Percentiles rank a stretch among this genome's conserved stretches.
Evolutionary conservation across 2,329 filamentous ascomycete genomes (phyloP).

Genomic region (Emergomyces pasteurianus): DNA sequence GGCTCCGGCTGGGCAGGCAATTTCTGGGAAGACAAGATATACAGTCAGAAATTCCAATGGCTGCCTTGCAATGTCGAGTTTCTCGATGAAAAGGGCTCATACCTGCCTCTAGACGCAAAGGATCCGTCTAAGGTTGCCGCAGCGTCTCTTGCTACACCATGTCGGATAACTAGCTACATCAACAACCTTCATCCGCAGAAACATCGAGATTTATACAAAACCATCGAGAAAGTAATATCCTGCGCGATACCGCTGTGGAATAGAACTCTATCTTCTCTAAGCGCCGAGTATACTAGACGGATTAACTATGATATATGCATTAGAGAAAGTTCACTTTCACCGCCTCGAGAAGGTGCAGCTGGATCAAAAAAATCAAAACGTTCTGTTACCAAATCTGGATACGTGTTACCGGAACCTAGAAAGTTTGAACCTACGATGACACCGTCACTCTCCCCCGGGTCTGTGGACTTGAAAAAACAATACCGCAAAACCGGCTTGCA

Average conservation of each 20-base stretch:
- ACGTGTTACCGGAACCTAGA: slow-evolving; percentile 5
- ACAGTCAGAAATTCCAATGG: slow-evolving; percentile 32
- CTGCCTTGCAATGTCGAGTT: slow-evolving; percentile 27
- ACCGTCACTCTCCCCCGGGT: slow-evolving; percentile 19
- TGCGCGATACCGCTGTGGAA: slow-evolving; percentile 26
- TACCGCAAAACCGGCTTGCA: slow-evolving; percentile 38
- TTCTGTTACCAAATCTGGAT: neutral
- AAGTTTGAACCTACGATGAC: slow-evolving; percentile 1
- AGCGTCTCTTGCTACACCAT: slow-evolving; percentile 6
- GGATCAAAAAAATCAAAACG: slow-evolving; percentile 6
- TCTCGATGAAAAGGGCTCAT: slow-evolving; percentile 6
- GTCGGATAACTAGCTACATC: slow-evolving; percentile 26
- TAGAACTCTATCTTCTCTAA: slow-evolving; percentile 14
- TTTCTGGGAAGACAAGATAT: slow-evolving; percentile 1
- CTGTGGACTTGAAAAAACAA: slow-evolving; percentile 16
- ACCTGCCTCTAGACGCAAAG: neutral
- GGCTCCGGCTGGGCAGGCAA: neutral
- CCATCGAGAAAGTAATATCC: slow-evolving; percentile 23
- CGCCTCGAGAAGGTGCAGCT: slow-evolving; percentile 6
- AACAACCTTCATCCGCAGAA: slow-evolving; percentile 30
- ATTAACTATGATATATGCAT: slow-evolving; percentile 4
- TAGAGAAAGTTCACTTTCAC: slow-evolving; percentile 10
- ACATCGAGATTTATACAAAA: slow-evolving; percentile 20
- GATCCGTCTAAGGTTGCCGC: slow-evolving; percentile 2
- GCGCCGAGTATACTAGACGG: neutral